These are phyloP conservation scores for Trichoderma asperellum DNA, from an alignment of 2,329 filamentous ascomycete species.

Conservation along the genomic window DNA sequence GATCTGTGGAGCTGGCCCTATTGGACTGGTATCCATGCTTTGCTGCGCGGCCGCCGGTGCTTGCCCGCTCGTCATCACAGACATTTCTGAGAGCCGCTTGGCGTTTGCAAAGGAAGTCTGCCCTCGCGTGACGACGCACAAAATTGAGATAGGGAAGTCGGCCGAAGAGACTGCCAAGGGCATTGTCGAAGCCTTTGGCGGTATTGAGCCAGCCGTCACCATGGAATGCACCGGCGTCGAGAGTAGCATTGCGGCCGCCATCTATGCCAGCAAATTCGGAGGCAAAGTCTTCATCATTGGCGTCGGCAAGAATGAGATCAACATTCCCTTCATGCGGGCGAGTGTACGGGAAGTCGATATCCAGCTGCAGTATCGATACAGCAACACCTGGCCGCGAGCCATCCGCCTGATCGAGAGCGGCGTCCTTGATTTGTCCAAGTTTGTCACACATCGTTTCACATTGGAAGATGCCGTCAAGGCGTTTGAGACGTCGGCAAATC, in stretches of 20 bases:
- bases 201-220: slow-evolving; percentile 77
- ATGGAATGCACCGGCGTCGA: slow-evolving; percentile 97
- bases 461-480: slow-evolving; percentile 87
- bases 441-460: slow-evolving; percentile 86
- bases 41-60: slow-evolving; percentile 86
- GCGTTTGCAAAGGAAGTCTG: slow-evolving; percentile 83
- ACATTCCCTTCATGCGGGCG: slow-evolving; percentile 91
- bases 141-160: slow-evolving; percentile 64
- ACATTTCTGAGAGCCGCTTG: slow-evolving; percentile 86
- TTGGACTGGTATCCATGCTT: slow-evolving; percentile 85
- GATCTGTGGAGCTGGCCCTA: slow-evolving; percentile 91
- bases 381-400: slow-evolving; percentile 93
- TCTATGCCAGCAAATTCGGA: slow-evolving; percentile 91
- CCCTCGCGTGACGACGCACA: slow-evolving; percentile 78
- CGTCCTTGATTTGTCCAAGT: slow-evolving; percentile 75
- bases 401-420: slow-evolving; percentile 86
- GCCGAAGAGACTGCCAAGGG: slow-evolving; percentile 75
- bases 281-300: slow-evolving; percentile 97
- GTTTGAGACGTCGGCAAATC: slow-evolving; percentile 85
- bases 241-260: slow-evolving; percentile 81
- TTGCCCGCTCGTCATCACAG: slow-evolving; percentile 88
- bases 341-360: slow-evolving; percentile 91
- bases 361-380: slow-evolving; percentile 95
- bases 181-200: slow-evolving; percentile 69
- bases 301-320: slow-evolving; percentile 94